phyloP scores from a whole-genome alignment of 179 eudicot genomes.

The Silene noctiflora region DNA sequence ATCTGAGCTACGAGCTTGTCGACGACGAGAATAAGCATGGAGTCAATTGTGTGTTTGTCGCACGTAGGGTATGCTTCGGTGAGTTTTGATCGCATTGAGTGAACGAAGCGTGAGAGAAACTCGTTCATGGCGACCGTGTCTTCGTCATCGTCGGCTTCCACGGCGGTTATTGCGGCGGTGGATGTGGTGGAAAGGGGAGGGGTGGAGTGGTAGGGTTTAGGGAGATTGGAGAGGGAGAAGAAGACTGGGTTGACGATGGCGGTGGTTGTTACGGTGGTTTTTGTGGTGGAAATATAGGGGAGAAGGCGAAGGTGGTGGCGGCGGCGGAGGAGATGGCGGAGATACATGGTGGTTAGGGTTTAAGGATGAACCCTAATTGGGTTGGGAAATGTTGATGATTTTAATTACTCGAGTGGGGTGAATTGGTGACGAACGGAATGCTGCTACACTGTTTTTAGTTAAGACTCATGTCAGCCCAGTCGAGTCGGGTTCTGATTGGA shows the following conservation, averaged over 20 bases:
- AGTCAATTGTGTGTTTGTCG: constrained; percentile 53
- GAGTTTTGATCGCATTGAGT: constrained; percentile 75
- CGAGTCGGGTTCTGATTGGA: too few species aligned
- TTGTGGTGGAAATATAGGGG: background rate
- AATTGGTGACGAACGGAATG: too few species aligned
- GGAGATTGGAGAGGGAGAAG: constrained; percentile 9
- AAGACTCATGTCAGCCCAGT: too few species aligned
- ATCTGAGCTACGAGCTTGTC: constrained; percentile 60
- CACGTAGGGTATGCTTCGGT: constrained; percentile 44
- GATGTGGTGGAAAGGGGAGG: constrained; percentile 9
- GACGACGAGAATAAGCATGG: constrained; percentile 71
- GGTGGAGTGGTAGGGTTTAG: constrained; percentile 11
- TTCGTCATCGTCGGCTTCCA: constrained; percentile 42
- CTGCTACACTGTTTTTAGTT: too few species aligned
- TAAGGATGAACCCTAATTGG: constrained; percentile 21
- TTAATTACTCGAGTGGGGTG: too few species aligned
- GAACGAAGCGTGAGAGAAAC: constrained; percentile 77
- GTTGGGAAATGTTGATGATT: background rate
- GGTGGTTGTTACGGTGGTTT: background rate
- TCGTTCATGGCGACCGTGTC: constrained; percentile 53
- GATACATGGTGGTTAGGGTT: constrained; percentile 15
- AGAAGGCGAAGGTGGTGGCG: background rate
- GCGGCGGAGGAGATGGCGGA: constrained; percentile 8
- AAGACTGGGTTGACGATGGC: constrained; percentile 12
- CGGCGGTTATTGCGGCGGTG: background rate